Percentiles rank a stretch among this genome's conserved stretches.
phyloP scores from a whole-genome alignment of 345 rosid genomes.

The Gossypium thurberi region DNA sequence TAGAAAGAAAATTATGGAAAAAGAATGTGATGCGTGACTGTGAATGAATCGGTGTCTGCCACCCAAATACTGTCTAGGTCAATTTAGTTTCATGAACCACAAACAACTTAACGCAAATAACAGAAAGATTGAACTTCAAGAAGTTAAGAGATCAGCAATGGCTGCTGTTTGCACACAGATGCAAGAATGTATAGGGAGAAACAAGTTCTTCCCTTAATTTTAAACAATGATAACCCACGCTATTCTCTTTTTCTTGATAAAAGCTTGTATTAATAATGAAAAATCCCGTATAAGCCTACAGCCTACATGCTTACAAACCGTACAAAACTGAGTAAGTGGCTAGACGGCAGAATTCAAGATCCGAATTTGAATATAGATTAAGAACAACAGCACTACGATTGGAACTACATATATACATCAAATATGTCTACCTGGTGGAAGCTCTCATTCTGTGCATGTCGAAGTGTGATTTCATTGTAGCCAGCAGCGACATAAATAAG shows the following conservation, averaged over 20 bases:
- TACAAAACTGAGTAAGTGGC: slow-evolving; percentile 9
- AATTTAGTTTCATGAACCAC: neutral
- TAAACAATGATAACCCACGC: neutral
- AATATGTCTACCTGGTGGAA: slow-evolving; percentile 64
- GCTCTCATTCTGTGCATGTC: slow-evolving; percentile 90
- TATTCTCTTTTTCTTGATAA: neutral
- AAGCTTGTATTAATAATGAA: neutral
- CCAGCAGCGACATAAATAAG: slow-evolving; percentile 86
- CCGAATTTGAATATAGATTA: neutral
- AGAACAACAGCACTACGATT: no score
- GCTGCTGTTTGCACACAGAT: slow-evolving; percentile 2
- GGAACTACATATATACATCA: neutral
- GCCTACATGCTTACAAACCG: slow-evolving; percentile 10
- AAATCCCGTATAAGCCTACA: neutral
- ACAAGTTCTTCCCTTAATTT: neutral
- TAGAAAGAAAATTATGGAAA: neutral
- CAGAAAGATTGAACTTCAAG: neutral
- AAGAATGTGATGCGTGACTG: neutral
- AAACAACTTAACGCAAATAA: neutral
- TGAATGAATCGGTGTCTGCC: neutral
- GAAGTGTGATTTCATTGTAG: slow-evolving; percentile 77
- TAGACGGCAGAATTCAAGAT: neutral
- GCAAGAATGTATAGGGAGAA: neutral
- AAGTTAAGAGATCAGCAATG: neutral
- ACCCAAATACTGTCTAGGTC: neutral